Percentiles rank a stretch among this genome's conserved stretches.
Evolutionary conservation across 352 stramenopile genomes (phyloP).

Genomic region (Phytophthora pinifolia): DNA sequence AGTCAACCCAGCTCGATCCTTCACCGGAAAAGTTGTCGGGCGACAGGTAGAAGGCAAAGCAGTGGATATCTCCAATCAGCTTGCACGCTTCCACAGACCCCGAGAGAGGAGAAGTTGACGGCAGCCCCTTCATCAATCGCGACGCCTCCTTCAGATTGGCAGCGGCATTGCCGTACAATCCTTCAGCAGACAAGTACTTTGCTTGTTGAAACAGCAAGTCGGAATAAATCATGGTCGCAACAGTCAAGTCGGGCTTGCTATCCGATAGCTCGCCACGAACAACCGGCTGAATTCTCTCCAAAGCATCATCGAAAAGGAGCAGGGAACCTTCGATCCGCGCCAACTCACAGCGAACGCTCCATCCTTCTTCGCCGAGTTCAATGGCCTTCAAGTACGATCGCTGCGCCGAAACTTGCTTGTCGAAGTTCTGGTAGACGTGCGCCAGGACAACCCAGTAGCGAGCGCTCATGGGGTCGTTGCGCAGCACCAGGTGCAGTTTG

Average conservation of each 20-base stretch:
- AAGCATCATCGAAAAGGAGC: slow-evolving; percentile 69
- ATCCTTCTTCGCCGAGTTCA: slow-evolving; percentile 61
- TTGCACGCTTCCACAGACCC: slow-evolving; percentile 53
- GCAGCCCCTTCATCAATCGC: slow-evolving; percentile 40
- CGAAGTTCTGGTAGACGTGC: slow-evolving; percentile 82
- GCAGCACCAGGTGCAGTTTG: slow-evolving; percentile 74
- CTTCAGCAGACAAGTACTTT: slow-evolving; percentile 72
- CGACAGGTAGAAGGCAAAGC: slow-evolving; percentile 83
- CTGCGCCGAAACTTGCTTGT: slow-evolving; percentile 75
- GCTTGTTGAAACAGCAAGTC: slow-evolving; percentile 79
- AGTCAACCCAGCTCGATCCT: slow-evolving; percentile 53
- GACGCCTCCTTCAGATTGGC: slow-evolving; percentile 67
- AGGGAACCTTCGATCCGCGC: slow-evolving; percentile 78
- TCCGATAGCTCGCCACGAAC: slow-evolving; percentile 24
- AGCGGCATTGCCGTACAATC: slow-evolving; percentile 68
- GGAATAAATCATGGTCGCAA: slow-evolving; percentile 59
- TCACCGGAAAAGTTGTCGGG: slow-evolving; percentile 54
- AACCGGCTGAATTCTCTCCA: slow-evolving; percentile 56
- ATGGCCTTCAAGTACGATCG: slow-evolving; percentile 80
- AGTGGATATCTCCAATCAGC: slow-evolving; percentile 79
- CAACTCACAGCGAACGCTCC: slow-evolving; percentile 76
- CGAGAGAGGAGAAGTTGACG: slow-evolving; percentile 25
- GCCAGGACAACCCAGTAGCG: slow-evolving; percentile 73
- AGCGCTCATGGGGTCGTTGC: slow-evolving; percentile 66
- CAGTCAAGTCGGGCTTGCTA: slow-evolving; percentile 27